Conservation (phyloP, 352 stramenopile species). For the Peronosclerospora sorghi region DNA sequence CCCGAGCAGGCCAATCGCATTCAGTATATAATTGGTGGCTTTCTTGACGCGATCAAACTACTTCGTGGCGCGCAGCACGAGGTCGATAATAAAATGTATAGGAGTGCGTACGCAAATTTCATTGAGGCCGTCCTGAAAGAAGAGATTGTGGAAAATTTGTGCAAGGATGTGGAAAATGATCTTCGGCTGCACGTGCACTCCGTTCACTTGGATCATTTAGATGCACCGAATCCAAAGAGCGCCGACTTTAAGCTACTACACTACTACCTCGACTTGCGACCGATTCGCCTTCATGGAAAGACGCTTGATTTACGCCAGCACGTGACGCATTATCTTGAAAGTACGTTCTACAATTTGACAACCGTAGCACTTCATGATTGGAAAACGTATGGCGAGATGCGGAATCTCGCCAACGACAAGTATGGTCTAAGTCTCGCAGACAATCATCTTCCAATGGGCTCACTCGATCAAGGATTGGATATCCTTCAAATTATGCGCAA, state of each 20-base stretch:
- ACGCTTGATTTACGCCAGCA: slow-evolving; percentile 74
- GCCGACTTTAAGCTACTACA: slow-evolving; percentile 75
- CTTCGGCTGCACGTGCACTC: slow-evolving; percentile 85
- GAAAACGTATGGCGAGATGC: slow-evolving; percentile 92
- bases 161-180: slow-evolving; percentile 90
- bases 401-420: slow-evolving; percentile 87
- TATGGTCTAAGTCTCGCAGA: slow-evolving; percentile 87
- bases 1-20: slow-evolving; percentile 76
- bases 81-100: slow-evolving; percentile 50
- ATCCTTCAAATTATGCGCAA: slow-evolving; percentile 94
- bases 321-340: slow-evolving; percentile 90
- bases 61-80: slow-evolving; percentile 72
- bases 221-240: slow-evolving; percentile 78
- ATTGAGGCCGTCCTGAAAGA: slow-evolving; percentile 78
- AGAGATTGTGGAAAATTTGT: slow-evolving; percentile 84
- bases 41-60: slow-evolving; percentile 67
- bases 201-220: slow-evolving; percentile 78
- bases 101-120: slow-evolving; percentile 65
- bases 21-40: slow-evolving; percentile 73
- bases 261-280: slow-evolving; percentile 77
- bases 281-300: slow-evolving; percentile 84
- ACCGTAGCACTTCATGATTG: slow-evolving; percentile 92
- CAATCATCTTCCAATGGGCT: slow-evolving; percentile 89
- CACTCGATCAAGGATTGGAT: slow-evolving; percentile 86
- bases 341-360: slow-evolving; percentile 92